phyloP scores from a whole-genome alignment of 106 monocot genomes.

The Phalaenopsis equestris region DNA sequence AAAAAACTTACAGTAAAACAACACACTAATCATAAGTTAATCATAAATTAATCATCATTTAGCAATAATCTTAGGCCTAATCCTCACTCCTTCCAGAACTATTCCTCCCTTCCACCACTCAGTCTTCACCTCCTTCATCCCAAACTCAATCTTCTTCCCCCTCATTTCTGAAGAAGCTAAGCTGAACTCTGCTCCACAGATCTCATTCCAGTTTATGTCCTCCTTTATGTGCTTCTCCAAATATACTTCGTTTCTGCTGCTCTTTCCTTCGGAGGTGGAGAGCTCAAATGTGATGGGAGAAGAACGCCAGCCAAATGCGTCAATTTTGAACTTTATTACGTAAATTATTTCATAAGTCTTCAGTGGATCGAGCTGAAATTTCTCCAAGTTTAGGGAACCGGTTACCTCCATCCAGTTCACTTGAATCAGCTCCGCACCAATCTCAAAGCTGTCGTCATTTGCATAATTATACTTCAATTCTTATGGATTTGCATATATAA shows the following conservation, averaged over 20 bases:
- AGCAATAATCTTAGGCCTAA: background rate
- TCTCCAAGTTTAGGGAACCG: constrained; percentile 5
- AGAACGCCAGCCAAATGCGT: constrained; percentile 19
- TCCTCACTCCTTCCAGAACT: constrained; percentile 5
- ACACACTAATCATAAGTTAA: background rate
- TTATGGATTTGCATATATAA: background rate
- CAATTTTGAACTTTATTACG: constrained; percentile 9
- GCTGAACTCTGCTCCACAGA: constrained; percentile 12
- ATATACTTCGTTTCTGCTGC: background rate
- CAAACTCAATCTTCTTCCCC: constrained; percentile 4
- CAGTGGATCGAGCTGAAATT: background rate
- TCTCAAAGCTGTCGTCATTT: background rate
- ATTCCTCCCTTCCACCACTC: constrained; percentile 13
- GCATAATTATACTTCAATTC: background rate
- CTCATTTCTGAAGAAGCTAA: background rate
- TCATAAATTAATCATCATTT: background rate
- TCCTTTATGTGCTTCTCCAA: constrained; percentile 9
- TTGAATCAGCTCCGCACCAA: constrained; percentile 17
- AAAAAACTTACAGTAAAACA: too few species aligned
- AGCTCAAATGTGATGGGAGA: constrained; percentile 8
- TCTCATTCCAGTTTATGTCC: background rate
- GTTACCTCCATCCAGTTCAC: constrained; percentile 16
- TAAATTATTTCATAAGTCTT: constrained; percentile 8
- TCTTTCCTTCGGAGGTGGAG: background rate
- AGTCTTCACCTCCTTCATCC: constrained; percentile 5